phyloP scores from a whole-genome alignment of 1,284 basidiomycete genomes.

The Pseudozyma sp. region DNA sequence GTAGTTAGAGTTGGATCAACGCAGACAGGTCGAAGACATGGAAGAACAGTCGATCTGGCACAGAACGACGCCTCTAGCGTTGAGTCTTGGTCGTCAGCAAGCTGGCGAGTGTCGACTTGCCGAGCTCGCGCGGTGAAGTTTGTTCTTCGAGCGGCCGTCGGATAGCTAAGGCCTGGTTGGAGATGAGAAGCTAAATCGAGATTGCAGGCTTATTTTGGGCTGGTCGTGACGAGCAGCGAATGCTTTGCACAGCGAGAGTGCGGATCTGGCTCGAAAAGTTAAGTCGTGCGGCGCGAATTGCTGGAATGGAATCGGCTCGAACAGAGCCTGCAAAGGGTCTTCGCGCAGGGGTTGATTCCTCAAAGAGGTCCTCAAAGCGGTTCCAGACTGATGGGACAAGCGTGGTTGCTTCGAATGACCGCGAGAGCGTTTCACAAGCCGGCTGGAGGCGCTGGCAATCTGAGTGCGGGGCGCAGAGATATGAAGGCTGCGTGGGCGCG shows the following conservation, averaged over 20 bases:
- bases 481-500: background rate
- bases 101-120: too few species aligned
- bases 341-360: background rate
- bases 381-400: background rate
- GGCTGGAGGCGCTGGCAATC: background rate
- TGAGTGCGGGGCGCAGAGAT: slow-evolving; percentile 6
- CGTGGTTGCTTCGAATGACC: background rate
- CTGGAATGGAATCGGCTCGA: too few species aligned
- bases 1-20: background rate
- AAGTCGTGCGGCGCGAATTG: too few species aligned
- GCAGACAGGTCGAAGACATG: slow-evolving; percentile 4
- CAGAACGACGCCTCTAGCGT: background rate
- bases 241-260: too few species aligned
- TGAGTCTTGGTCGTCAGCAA: too few species aligned
- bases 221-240: too few species aligned
- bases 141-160: too few species aligned
- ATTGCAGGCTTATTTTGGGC: too few species aligned
- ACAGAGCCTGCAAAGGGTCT: background rate
- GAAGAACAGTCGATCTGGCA: background rate
- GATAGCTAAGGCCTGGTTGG: too few species aligned
- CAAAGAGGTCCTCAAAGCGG: background rate
- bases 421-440: background rate
- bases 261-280: too few species aligned
- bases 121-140: too few species aligned
- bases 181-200: too few species aligned